Evolutionary conservation across 495 filamentous ascomycete species (phyloP), one percentile per base, ranked within the genome.

Genomic region (Neurospora sp.): DNA sequence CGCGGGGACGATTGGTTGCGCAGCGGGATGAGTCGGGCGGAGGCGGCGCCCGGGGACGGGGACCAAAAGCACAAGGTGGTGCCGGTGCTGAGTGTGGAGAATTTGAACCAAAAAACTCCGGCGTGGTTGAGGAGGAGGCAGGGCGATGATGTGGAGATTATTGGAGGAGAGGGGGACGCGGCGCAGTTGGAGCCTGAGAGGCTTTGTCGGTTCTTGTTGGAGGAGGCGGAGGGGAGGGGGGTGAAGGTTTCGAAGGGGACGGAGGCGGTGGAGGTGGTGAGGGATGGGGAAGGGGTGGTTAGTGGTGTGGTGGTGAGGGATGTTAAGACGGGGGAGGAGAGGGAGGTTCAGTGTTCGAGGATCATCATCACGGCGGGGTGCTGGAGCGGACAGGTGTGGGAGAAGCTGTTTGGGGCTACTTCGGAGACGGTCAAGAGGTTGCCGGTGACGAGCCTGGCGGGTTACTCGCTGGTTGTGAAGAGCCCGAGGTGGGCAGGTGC

Each of bases 211-310:
- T 94, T 90, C 73, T 83, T 96, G 1, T 81, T 93, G 31, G 80
- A 84, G 31, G 78, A 86, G 69, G 89, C 88, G 70, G 53, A 85
- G 10, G 80, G 83, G 11, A 85, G 86, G 27, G 92, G 91, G 14
- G 91, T 92, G 10, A 82, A 84, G 27, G 79, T 94, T 2, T 91
- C 93, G 74, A 86, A 92, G 22, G 91, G 90, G 3, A 87, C 87
- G 7, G 84, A 79, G 69, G 88, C 88, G 0, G 78, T 87, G 4
- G 85, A 84, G 1, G 75, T 92, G 11, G 77, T 83, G 20, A 86
- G 82, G 20, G 85, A 90, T 72, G 73, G 78, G 39, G 74, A 77
- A 14, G 77, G 81, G 40, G 77, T 85, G 71, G 71, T 90, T n/a
- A 80, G 82, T 10, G 83, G 84, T 68, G 75, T 90, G 8, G 77